Conservation (phyloP, 1,139 yeast genomes). For the Taphrina populina region DNA sequence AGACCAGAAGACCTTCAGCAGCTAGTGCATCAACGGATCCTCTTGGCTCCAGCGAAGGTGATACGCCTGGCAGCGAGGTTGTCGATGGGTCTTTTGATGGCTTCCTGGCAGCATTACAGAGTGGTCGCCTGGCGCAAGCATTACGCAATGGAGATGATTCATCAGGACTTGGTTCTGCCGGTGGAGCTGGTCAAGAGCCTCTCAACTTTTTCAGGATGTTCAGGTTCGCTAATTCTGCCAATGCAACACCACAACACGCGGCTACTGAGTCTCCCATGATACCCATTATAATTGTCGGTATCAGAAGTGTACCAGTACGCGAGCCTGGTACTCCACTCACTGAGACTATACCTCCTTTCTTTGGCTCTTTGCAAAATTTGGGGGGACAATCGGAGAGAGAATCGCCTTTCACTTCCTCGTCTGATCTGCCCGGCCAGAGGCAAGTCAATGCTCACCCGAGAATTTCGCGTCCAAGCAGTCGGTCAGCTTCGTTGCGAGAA, state of each 20-base stretch:
- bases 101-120: constrained; percentile 48
- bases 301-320: constrained; percentile 48
- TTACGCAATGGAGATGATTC: constrained; percentile 41
- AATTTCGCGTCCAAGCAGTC: too few species aligned
- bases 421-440: too few species aligned
- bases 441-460: too few species aligned
- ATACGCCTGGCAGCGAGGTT: too few species aligned
- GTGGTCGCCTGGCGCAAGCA: constrained; percentile 49
- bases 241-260: constrained; percentile 39
- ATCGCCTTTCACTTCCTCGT: too few species aligned
- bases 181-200: constrained; percentile 36
- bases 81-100: constrained; percentile 47
- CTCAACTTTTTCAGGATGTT: constrained; percentile 57
- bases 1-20: constrained; percentile 14
- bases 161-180: constrained; percentile 25
- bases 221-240: constrained; percentile 46
- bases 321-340: constrained; percentile 7
- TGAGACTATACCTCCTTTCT: constrained; percentile 31
- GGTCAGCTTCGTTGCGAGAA: too few species aligned
- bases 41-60: neutral
- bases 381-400: neutral
- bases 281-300: constrained; percentile 60
- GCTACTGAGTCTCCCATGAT: constrained; percentile 43
- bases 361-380: constrained; percentile 27
- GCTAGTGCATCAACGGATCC: constrained; percentile 25